Evolutionary conservation across 495 filamentous ascomycete genomes (phyloP).

Genomic region (Penicillium paxilli): DNA sequence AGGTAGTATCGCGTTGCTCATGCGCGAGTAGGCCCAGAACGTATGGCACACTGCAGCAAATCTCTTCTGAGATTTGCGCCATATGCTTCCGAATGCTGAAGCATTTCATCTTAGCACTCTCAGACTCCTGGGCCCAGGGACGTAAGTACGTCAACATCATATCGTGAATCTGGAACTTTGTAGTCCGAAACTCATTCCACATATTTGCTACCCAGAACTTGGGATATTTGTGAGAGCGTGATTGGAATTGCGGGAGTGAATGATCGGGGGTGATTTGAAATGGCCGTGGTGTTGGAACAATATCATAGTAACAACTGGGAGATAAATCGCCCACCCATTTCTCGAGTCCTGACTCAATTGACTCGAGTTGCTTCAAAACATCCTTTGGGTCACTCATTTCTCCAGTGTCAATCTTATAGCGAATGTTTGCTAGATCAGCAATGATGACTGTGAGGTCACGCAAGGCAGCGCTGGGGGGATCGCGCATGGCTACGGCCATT

Average conservation of each 20-base stretch:
- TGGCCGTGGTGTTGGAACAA: neutral
- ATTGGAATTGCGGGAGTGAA: neutral
- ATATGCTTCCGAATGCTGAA: neutral
- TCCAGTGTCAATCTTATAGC: neutral
- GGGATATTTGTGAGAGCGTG: neutral
- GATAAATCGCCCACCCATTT: neutral
- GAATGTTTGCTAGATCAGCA: neutral
- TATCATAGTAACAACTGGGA: neutral
- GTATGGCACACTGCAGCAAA: conserved; percentile 3
- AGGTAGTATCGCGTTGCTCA: neutral
- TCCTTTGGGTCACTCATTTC: neutral
- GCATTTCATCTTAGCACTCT: neutral
- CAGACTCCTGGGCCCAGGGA: neutral
- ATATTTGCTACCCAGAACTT: neutral
- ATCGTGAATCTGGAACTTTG: neutral
- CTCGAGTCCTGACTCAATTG: neutral
- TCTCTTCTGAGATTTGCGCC: neutral
- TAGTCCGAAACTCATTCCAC: conserved; percentile 1
- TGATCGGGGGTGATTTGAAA: neutral
- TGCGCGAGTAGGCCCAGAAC: conserved; percentile 1
- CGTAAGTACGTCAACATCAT: neutral
- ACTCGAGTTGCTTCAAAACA: neutral
- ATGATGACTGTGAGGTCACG: neutral
- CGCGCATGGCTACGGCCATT: neutral
- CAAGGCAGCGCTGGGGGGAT: neutral